Evolutionary conservation across 441 rosid species (phyloP), one percentile per base, ranked within the genome.

Genomic region (Croton laevigatus): DNA sequence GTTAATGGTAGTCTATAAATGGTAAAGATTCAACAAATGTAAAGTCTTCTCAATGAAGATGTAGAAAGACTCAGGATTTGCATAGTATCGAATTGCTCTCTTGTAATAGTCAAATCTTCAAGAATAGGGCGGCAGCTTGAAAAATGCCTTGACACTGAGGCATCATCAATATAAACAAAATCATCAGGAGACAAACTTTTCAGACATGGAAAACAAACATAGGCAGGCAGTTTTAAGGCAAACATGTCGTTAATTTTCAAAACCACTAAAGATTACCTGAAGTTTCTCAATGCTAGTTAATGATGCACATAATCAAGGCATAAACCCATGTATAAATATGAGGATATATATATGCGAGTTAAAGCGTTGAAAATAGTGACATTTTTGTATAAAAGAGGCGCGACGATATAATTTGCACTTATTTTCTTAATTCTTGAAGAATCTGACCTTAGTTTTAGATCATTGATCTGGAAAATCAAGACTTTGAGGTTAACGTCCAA

Each of bases 401-500:
- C 23, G 22, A 4, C 16, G 27, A 3, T 16, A 55, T 36, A 19
- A 55, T 23, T 68, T 14, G 58, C 4, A 57, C 42, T 16, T 20
- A 4, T n/a, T n/a, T n/a, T n/a, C n/a, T n/a, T n/a, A n/a, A n/a
- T n/a, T n/a, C n/a, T n/a, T n/a, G n/a, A n/a, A n/a, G n/a, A n/a
- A n/a, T n/a, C n/a, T n/a, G n/a, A n/a, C 8, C 38, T 1, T 4
- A 12, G 3, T 2, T 12, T 9, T 3, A 11, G 11, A 14, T 40
- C 6, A 42, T 2, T 22, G 12, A 57, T 57, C 34, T 17, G 32
- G 34, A 13, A 70, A 46, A 8, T 70, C 73, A 36, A 70, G 59
- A 11, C n/a, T 59, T 36, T 14, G 66, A 3, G n/a, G 58, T 46
- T 34, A 10, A 59, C 48, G 67, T 70, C 73, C 73, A 72, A 37